Evolutionary conservation across 208 protist genomes (phyloP), one percentile per base, ranked within the genome.

Genomic region (Histomonas meleagridis): DNA sequence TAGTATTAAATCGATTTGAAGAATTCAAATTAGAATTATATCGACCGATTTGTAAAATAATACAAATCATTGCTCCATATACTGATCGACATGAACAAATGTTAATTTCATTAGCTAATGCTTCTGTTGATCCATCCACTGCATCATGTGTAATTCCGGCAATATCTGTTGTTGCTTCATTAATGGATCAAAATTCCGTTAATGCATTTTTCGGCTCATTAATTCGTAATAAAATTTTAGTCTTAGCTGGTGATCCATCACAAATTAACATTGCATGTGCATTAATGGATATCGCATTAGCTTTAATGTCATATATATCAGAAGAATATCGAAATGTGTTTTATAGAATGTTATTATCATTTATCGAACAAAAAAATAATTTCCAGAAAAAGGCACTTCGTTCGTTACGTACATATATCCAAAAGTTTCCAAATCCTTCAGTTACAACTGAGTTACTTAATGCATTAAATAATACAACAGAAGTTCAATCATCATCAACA

Each of bases 331-430:
- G 40, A 2, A 55, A 55, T 28, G 7, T 55, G 23, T 86, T 86
- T 49, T 86, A 86, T n/a, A n/a, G 55, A 12, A 14, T 86, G 3
- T 23, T 86, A 18, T 18, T 86, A 26, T 57, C 14, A n/a, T 86
- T 86, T 46, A 16, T 55, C 18, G 18, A 86, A 46, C 5, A 7
- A 3, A 55, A 86, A 28, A 32, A 10, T 26, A 40, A 86, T 28
- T 43, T 86, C 35, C 76, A 86, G 32, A 86, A 86, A 46, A 86
- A 86, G 55, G 76, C 46, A 21, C 46, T 86, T 12, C 51, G 76
- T 57, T 26, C 76, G 18, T 32, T 86, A 5, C 0, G 46, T 28
- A 28, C 32, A 16, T 10, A 55, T 3, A 32, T 86, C 40, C 14
- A 43, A 35, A 86, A n/a, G 26, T 55, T 38, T 35, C 23, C n/a